Conservation (phyloP, 495 filamentous ascomycete genomes). For the Penicillium simplicissimum region DNA sequence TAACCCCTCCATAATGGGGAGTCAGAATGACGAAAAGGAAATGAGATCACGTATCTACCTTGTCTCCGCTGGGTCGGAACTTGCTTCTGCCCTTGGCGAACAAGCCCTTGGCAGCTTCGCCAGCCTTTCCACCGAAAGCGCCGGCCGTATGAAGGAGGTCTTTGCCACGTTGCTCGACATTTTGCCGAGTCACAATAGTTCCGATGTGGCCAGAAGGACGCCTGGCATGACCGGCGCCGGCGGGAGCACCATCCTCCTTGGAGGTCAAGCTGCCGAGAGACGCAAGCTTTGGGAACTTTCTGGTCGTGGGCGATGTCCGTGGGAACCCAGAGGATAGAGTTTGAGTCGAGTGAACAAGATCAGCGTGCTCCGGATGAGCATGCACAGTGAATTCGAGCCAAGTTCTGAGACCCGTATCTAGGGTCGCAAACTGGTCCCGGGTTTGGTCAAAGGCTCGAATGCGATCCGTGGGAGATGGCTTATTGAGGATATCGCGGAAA, state of each 20-base stretch:
- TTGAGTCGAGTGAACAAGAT: slow-evolving; percentile 41
- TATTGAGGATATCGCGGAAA: slow-evolving; percentile 72
- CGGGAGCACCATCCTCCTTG: slow-evolving; percentile 47
- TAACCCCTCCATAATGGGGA: slow-evolving; percentile 7
- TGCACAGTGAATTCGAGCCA: slow-evolving; percentile 63
- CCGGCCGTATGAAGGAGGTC: slow-evolving; percentile 81
- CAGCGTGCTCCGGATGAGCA: slow-evolving; percentile 53
- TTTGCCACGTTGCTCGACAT: slow-evolving; percentile 74
- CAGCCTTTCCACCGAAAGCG: slow-evolving; percentile 65
- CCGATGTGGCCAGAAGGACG: slow-evolving; percentile 41
- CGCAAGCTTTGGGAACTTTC: slow-evolving; percentile 49
- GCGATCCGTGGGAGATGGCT: slow-evolving; percentile 61
- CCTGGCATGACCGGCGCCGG: slow-evolving; percentile 34
- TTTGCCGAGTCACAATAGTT: slow-evolving; percentile 42
- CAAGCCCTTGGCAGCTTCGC: slow-evolving; percentile 79
- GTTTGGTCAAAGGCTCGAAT: slow-evolving; percentile 69
- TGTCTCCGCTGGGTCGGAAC: slow-evolving; percentile 66
- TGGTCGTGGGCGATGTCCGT: slow-evolving; percentile 38
- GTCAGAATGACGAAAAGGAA: slow-evolving; percentile 22
- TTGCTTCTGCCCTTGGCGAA: slow-evolving; percentile 85
- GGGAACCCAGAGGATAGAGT: slow-evolving; percentile 31
- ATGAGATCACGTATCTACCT: slow-evolving; percentile 73
- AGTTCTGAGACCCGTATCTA: slow-evolving; percentile 70
- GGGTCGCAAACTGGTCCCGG: slow-evolving; percentile 64
- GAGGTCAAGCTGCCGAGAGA: slow-evolving; percentile 36